phyloP scores from a whole-genome alignment of 805 yeast species.

The Saturnispora saitoi region DNA sequence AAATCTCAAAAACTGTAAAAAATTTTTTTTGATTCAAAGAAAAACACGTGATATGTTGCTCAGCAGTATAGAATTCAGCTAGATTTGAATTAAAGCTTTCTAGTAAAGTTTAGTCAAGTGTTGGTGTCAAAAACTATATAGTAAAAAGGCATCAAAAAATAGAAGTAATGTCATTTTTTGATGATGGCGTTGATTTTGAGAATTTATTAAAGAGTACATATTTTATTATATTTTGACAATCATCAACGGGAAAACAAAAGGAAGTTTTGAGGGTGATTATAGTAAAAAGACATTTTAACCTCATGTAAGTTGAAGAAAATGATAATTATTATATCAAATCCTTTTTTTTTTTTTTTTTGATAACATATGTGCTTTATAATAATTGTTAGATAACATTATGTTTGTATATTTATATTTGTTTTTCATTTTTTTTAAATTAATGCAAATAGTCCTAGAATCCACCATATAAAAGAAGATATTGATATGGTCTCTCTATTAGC shows the following conservation, averaged over 20 bases:
- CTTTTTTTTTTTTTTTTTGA: no score
- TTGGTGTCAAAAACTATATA: neutral
- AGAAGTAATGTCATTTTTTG: neutral
- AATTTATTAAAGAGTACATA: no score
- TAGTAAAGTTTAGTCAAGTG: neutral
- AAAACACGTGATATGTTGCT: neutral
- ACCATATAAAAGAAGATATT: neutral
- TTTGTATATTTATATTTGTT: no score
- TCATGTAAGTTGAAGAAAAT: neutral
- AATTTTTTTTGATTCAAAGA: neutral
- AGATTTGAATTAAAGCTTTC: no score
- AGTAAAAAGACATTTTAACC: no score
- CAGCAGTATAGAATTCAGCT: no score
- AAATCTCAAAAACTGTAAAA: neutral
- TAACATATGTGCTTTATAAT: no score
- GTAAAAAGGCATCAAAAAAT: neutral
- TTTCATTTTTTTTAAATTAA: neutral
- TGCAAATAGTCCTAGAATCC: constrained; percentile 1
- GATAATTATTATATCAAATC: no score
- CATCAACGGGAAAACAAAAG: neutral
- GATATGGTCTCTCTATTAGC: neutral
- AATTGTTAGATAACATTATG: no score
- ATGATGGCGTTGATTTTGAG: neutral
- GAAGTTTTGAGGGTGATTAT: no score
- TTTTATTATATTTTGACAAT: neutral